Evolutionary conservation across 2,329 filamentous ascomycete species (phyloP), one percentile per base, ranked within the genome.

Genomic region (Apiospora aurea): DNA sequence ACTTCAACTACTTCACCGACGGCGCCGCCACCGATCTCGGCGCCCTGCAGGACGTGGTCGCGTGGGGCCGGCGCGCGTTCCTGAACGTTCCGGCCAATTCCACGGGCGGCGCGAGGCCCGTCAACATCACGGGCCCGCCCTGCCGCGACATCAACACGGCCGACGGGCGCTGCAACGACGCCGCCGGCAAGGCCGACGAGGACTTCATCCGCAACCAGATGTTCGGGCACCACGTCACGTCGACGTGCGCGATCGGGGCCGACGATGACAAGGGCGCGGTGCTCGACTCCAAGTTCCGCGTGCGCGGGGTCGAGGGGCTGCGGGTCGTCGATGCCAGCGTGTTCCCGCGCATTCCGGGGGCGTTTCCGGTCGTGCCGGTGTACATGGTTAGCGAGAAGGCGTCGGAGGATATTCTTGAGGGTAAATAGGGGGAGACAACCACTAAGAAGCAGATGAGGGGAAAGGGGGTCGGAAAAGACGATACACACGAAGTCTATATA

Each of bases 351-450:
- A 86, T 78, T 18, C 78, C 78, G 1, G 87, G 87, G 10, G 69
- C 67, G 49, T 38, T 84, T 83, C 16, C 88, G 69, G 81, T 82
- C 0, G 73, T 86, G 2, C 82, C 87, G 1, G 85, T 84, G 0
- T 88, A 86, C 75, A 87, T 89, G 82, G 80, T 88, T 24, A 83
- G 82, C 24, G 87, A 89, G 81, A 90, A 90, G 82, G 88, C 88
- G 11, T 71, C 69, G n/a, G 66, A 47, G 29, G 71, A 70, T 11
- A 72, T 72, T 11, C 57, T 72, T 4, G 47, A n/a, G 29, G 71
- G 66, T 13, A 69, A 69, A 1, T 49, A 70, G 46, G 5, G 18
- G 18, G 18, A 47, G 18, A 41, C 6, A 41, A 5, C 6, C 6
- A 41, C 6, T 8, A 41, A 41, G 10, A 41, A 41, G 10, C 1